These are phyloP conservation scores for Saprolegnia parasitica DNA, from an alignment of 352 stramenopile genomes.

Conservation along the genomic window DNA sequence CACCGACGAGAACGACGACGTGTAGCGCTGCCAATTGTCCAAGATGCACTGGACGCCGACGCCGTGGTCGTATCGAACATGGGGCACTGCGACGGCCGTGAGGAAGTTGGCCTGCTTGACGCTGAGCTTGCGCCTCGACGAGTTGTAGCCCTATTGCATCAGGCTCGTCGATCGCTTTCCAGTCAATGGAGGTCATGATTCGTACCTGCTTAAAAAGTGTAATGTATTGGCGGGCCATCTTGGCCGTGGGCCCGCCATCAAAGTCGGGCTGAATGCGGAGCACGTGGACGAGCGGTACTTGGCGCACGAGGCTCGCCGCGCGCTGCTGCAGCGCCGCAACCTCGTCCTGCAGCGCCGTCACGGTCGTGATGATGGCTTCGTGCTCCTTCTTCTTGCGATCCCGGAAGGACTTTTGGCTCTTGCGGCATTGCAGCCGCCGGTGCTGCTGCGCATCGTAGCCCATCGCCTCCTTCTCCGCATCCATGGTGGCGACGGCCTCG, in stretches of 20 bases:
- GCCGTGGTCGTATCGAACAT: constrained; percentile 14
- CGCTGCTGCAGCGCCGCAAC: constrained; percentile 3
- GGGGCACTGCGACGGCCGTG: neutral
- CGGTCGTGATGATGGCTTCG: constrained; percentile 8
- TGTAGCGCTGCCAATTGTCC: constrained; percentile 24
- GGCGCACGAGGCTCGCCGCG: constrained; percentile 15
- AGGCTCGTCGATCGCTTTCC: neutral
- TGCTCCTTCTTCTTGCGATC: constrained; percentile 28
- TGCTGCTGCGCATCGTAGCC: neutral
- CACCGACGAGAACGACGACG: constrained; percentile 23
- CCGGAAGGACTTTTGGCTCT: constrained; percentile 27
- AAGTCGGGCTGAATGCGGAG: constrained; percentile 21
- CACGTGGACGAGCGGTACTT: constrained; percentile 5
- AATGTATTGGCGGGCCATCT: constrained; percentile 25
- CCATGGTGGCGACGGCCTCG: neutral
- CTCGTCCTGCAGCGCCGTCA: constrained; percentile 18
- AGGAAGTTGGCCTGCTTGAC: constrained; percentile 18
- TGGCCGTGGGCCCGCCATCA: constrained; percentile 18
- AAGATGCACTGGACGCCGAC: constrained; percentile 24
- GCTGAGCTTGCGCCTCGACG: constrained; percentile 14
- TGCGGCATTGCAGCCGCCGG: constrained; percentile 23
- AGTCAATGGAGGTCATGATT: neutral
- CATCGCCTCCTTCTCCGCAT: neutral
- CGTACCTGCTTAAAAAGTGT: constrained; percentile 23
- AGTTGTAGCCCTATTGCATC: constrained; percentile 17